Conservation (phyloP, 2,329 filamentous ascomycete species). For the Coleophoma eucalyptorum region DNA sequence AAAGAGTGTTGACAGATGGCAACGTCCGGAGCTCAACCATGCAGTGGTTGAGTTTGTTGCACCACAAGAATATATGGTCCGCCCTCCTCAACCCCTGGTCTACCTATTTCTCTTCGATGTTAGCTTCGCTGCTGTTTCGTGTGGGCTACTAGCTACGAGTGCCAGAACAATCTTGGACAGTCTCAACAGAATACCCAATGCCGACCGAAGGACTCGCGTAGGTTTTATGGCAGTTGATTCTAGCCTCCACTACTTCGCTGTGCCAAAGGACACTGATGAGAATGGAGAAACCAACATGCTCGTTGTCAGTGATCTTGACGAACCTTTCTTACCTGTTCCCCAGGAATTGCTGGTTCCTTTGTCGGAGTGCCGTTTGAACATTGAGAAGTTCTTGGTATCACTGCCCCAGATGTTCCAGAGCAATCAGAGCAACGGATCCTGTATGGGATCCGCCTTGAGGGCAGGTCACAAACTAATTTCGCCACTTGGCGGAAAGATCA, state of each 20-base stretch:
- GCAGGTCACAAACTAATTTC: slow-evolving; percentile 96
- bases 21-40: slow-evolving; percentile 89
- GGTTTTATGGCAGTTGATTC: slow-evolving; percentile 96
- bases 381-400: slow-evolving; percentile 86
- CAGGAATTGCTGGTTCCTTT: slow-evolving; percentile 87
- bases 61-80: slow-evolving; percentile 99
- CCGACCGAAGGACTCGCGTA: slow-evolving; percentile 84
- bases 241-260: slow-evolving; percentile 91
- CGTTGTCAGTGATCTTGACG: slow-evolving; percentile 90
- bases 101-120: slow-evolving; percentile 96
- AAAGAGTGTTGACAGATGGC: slow-evolving; percentile 88
- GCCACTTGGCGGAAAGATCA: slow-evolving; percentile 90
- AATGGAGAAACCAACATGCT: slow-evolving; percentile 84
- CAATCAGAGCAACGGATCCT: slow-evolving; percentile 84
- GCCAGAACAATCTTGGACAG: slow-evolving; percentile 94
- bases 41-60: slow-evolving; percentile 97
- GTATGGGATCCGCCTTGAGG: slow-evolving; percentile 89
- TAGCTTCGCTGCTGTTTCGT: slow-evolving; percentile 85
- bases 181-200: slow-evolving; percentile 96
- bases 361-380: slow-evolving; percentile 82
- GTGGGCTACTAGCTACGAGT: slow-evolving; percentile 84
- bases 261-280: slow-evolving; percentile 84
- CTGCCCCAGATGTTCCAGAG: slow-evolving; percentile 96
- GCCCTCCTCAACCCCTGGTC: slow-evolving; percentile 89
- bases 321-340: slow-evolving; percentile 93